phyloP scores from a whole-genome alignment of 2,329 filamentous ascomycete genomes.

The Zelopaecilomyces penicillatus region DNA sequence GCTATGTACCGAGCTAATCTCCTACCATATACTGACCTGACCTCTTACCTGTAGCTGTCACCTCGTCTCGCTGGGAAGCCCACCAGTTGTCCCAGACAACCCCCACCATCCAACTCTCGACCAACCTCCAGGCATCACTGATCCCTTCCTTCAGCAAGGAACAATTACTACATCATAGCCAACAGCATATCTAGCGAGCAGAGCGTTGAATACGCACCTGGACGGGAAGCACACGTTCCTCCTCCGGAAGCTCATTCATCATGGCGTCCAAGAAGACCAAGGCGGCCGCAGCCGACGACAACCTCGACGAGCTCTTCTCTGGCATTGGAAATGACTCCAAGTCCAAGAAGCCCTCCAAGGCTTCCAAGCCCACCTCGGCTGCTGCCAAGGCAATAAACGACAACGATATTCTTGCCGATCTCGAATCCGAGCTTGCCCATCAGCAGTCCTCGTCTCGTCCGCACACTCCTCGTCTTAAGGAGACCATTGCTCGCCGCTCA shows the following conservation, averaged over 20 bases:
- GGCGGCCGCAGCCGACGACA: conserved; percentile 48
- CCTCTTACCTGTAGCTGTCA: too few species aligned
- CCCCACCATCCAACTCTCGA: too few species aligned
- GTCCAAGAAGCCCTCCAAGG: conserved; percentile 39
- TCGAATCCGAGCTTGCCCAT: conserved; percentile 63
- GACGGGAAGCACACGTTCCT: background rate
- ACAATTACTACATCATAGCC: too few species aligned
- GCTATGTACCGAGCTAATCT: too few species aligned
- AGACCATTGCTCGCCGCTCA: conserved; percentile 35
- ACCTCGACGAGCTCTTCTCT: conserved; percentile 58
- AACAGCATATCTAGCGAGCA: too few species aligned
- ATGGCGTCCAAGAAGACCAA: conserved; percentile 57
- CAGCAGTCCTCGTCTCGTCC: conserved; percentile 67
- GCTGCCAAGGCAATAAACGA: conserved; percentile 42
- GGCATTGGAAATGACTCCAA: conserved; percentile 48
- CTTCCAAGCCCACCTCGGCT: conserved; percentile 39
- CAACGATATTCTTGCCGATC: conserved; percentile 77
- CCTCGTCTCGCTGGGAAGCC: too few species aligned
- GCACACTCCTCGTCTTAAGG: conserved; percentile 69
- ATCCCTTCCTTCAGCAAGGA: too few species aligned
- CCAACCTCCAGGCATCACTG: too few species aligned
- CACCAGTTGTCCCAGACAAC: too few species aligned
- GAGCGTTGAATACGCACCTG: too few species aligned
- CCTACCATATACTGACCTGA: too few species aligned
- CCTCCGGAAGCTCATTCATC: conserved; percentile 10